A percentile compares a stretch with the other conserved stretches of the same genome.
Conservation (phyloP, 2,329 filamentous ascomycete genomes). For the Aspergillus proliferans region DNA sequence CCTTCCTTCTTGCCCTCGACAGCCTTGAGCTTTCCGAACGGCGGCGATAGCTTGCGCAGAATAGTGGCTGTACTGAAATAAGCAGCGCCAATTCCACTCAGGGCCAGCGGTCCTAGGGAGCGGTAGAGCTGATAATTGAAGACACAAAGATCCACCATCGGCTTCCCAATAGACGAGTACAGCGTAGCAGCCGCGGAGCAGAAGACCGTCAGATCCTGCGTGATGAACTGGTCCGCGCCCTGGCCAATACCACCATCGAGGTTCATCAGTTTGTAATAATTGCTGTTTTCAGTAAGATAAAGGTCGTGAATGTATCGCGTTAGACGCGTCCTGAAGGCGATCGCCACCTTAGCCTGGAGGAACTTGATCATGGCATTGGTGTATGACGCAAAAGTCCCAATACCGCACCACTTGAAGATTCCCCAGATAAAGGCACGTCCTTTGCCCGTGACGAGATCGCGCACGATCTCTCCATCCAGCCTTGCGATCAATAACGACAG, state of each 20-base stretch:
- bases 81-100: conserved; percentile 80
- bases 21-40: conserved; percentile 93
- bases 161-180: conserved; percentile 96
- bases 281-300: conserved; percentile 88
- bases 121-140: conserved; percentile 97
- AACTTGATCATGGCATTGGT: conserved; percentile 99
- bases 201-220: conserved; percentile 91
- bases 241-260: conserved; percentile 88
- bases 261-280: conserved; percentile 93
- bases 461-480: conserved; percentile 90
- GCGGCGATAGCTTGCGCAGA: conserved; percentile 79
- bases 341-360: conserved; percentile 94
- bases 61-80: conserved; percentile 93
- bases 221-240: conserved; percentile 93
- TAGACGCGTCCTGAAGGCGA: conserved; percentile 89
- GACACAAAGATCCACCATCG: conserved; percentile 90
- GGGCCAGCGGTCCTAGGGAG: conserved; percentile 78
- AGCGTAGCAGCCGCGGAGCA: conserved; percentile 86
- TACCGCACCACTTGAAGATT: conserved; percentile 88
- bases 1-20: conserved; percentile 93
- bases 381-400: conserved; percentile 89
- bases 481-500: conserved; percentile 88
- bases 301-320: conserved; percentile 96
- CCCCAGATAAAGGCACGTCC: conserved; percentile 83
- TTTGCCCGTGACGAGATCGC: conserved; percentile 91